Conservation (phyloP, 306 rosid genomes). For the Trichosanthes cucumerina region DNA sequence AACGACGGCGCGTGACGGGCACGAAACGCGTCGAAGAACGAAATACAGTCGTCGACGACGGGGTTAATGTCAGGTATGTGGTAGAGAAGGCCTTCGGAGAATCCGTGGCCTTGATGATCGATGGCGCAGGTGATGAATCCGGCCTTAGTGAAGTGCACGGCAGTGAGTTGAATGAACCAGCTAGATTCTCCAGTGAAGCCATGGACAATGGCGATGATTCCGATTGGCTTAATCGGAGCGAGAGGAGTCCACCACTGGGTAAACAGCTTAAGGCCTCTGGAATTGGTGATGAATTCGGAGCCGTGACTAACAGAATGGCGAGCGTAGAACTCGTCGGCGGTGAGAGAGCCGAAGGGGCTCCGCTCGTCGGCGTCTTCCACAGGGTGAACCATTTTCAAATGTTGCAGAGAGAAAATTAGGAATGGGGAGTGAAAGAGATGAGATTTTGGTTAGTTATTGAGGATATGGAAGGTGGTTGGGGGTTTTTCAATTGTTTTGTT, state of each 20-base stretch:
- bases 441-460: not conserved
- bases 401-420: not conserved
- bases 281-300: slow-evolving; percentile 55
- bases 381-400: slow-evolving; percentile 56
- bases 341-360: slow-evolving; percentile 58
- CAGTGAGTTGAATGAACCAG: slow-evolving; percentile 89
- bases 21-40: slow-evolving; percentile 60
- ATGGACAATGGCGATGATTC: slow-evolving; percentile 63
- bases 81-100: slow-evolving; percentile 80
- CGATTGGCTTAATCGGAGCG: slow-evolving; percentile 40
- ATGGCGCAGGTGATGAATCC: slow-evolving; percentile 87
- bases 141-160: slow-evolving; percentile 60
- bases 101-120: slow-evolving; percentile 96
- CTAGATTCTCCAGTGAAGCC: slow-evolving; percentile 95
- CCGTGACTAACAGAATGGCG: slow-evolving; percentile 63
- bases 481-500: not conserved
- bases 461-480: not conserved
- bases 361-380: slow-evolving; percentile 67
- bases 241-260: slow-evolving; percentile 93
- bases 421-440: not conserved
- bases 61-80: slow-evolving; percentile 88
- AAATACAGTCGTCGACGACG: slow-evolving; percentile 72
- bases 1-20: slow-evolving; percentile 35
- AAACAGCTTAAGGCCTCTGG: slow-evolving; percentile 70
- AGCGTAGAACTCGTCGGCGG: slow-evolving; percentile 68